Base-by-base conservation (phyloP, 139 green algal species). In the Tetradesmus lagerheimii region DNA sequence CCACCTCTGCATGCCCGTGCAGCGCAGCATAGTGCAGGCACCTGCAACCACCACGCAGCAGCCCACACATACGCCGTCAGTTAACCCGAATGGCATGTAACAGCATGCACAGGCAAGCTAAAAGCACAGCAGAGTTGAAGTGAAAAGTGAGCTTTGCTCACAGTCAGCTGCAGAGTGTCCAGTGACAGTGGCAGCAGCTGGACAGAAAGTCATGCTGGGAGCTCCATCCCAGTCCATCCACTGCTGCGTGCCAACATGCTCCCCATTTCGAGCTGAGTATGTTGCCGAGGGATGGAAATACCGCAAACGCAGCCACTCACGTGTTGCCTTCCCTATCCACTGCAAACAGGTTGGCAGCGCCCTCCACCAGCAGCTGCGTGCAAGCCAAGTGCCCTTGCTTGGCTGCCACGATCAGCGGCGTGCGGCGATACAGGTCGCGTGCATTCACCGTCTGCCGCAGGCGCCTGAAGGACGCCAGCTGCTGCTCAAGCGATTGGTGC, bases 331-430 rank as follows among this genome's bases (percentile, higher is more conserved):
- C 80, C 25, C 80, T 53, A 80, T 91, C 88, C 18, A 79, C 43
- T 53, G 80, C 88, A 83, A 91, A 91, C 12, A 91, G 12, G 80
- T 91, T 91, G 20, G 80, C 84, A 16, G 88, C 88, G 38, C 62
- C 38, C 15, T 87, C 64, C 41, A 80, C 80, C 62, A 91, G 66
- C 31, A 83, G 25, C 43, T 62, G 29, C 27, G 77, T 79, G 25
- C 64, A 88, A 45, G 62, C 79, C 43, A 91, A 50, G 80, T 91
- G 88, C 1, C 88, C 88, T 43, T 86, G 80, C 88, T 88, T 91
- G n/a, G 88, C 88, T 37, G 88, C 80, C 41, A 91, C 64, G 47
- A 88, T 86, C 43, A 91, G 88, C 1, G 88, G 88, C 16, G 88
- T 91, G 39, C 88, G 71, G 2, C 35, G 29, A 37, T 75, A 84